A percentile compares a stretch with the other conserved stretches of the same genome.
Conservation (phyloP, 2,329 filamentous ascomycete species). For the Nothomitra cinnamomea region DNA sequence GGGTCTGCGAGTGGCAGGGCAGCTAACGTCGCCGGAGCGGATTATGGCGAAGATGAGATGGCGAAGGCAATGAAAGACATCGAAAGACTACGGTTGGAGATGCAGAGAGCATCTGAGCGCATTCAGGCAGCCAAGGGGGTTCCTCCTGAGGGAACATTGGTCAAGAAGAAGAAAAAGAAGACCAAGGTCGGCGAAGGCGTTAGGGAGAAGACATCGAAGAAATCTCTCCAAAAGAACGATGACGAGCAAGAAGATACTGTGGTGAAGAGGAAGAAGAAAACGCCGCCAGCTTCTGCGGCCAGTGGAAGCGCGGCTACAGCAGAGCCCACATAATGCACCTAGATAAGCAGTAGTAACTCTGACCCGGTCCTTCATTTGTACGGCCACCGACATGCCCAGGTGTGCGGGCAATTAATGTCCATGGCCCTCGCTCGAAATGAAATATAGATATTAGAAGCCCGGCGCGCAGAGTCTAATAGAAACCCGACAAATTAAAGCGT, state of each 20-base stretch:
- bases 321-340: background rate
- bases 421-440: no score
- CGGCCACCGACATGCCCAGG: no score
- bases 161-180: conserved; percentile 38
- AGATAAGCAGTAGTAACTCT: no score
- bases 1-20: conserved; percentile 6
- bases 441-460: no score
- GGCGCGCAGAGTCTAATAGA: no score
- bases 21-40: background rate
- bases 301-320: background rate
- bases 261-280: conserved; percentile 32
- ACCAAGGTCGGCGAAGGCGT: conserved; percentile 13
- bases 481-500: no score
- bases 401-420: no score
- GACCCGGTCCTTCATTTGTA: no score
- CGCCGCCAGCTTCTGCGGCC: conserved; percentile 7
- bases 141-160: conserved; percentile 27
- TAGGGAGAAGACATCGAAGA: background rate
- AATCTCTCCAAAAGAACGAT: background rate
- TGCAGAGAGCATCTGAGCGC: conserved; percentile 28
- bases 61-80: conserved; percentile 6
- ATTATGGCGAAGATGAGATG: conserved; percentile 8
- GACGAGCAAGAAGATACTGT: conserved; percentile 9
- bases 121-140: conserved; percentile 23
- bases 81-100: conserved; percentile 6